Conservation (phyloP, 2,329 filamentous ascomycete genomes). For the Xylariomycetidae sp. region DNA sequence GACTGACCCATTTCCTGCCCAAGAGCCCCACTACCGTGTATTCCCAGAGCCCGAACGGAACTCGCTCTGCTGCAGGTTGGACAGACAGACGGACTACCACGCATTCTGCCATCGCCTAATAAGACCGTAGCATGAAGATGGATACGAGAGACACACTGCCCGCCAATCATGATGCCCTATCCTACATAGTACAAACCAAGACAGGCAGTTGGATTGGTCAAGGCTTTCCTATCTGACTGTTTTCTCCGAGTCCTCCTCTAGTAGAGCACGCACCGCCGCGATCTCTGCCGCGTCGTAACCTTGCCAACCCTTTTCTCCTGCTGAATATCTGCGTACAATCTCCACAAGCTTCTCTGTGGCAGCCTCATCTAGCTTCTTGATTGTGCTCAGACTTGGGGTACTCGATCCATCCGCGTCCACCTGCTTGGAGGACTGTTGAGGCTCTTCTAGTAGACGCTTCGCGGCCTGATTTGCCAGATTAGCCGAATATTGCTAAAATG, state of each 20-base stretch:
- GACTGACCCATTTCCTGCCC: too few relatives aligned
- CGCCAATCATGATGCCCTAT: too few relatives aligned
- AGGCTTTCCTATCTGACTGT: constrained; percentile 40
- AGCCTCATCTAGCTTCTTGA: constrained; percentile 65
- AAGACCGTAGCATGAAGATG: too few relatives aligned
- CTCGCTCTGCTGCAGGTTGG: too few relatives aligned
- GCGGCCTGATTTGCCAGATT: constrained; percentile 48
- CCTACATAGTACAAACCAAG: constrained; percentile 2
- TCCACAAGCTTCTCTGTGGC: constrained; percentile 73
- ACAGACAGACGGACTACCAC: too few relatives aligned
- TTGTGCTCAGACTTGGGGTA: constrained; percentile 51
- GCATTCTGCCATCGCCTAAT: too few relatives aligned
- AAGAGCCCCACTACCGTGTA: too few relatives aligned
- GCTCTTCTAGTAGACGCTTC: constrained; percentile 42
- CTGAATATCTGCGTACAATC: constrained; percentile 62
- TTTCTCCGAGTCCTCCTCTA: constrained; percentile 48
- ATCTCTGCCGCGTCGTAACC: constrained; percentile 71
- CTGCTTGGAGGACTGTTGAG: constrained; percentile 39
- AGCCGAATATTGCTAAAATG: too few relatives aligned
- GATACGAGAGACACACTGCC: too few relatives aligned
- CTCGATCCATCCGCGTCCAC: constrained; percentile 45
- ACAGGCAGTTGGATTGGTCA: too few relatives aligned
- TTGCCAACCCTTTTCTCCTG: constrained; percentile 61
- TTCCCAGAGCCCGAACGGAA: too few relatives aligned
- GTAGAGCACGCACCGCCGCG: constrained; percentile 63